phyloP scores from a whole-genome alignment of 1,284 basidiomycete genomes.

The Flammula alnicola region DNA sequence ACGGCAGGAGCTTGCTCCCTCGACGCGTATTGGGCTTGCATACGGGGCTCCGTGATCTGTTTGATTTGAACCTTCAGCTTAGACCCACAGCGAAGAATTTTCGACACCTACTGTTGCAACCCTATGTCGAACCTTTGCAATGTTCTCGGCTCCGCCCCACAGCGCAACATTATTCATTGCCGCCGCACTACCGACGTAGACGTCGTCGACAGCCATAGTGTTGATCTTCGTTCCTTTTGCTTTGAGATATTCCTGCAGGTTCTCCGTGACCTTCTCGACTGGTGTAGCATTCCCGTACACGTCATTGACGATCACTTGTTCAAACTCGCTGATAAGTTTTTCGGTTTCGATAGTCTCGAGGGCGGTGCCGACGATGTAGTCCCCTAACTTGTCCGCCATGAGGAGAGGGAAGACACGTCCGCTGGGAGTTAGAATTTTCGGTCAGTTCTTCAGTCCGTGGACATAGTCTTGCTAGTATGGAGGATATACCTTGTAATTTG shows the following conservation, averaged over 20 bases:
- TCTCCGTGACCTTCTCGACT: slow-evolving; percentile 26
- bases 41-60: slow-evolving; percentile 20
- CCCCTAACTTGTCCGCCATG: slow-evolving; percentile 32
- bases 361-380: slow-evolving; percentile 32
- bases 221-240: slow-evolving; percentile 26
- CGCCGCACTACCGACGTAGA: slow-evolving; percentile 21
- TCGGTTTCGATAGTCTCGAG: slow-evolving; percentile 34
- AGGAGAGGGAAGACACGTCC: slow-evolving; percentile 32
- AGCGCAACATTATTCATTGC: slow-evolving; percentile 19
- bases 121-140: slow-evolving; percentile 24
- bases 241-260: slow-evolving; percentile 25
- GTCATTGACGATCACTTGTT: slow-evolving; percentile 30
- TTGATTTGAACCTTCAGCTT: not conserved
- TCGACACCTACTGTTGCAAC: slow-evolving; percentile 21
- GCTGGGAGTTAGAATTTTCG: slow-evolving; percentile 7
- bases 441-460: not conserved
- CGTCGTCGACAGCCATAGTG: slow-evolving; percentile 27
- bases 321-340: slow-evolving; percentile 30
- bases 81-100: not conserved
- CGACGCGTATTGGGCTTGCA: slow-evolving; percentile 16
- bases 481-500: slow-evolving; percentile 27
- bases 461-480: too few relatives aligned
- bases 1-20: not conserved
- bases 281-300: slow-evolving; percentile 28
- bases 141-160: slow-evolving; percentile 23